phyloP scores from a whole-genome alignment of 2,329 filamentous ascomycete genomes.

The Diaporthe ampelina region DNA sequence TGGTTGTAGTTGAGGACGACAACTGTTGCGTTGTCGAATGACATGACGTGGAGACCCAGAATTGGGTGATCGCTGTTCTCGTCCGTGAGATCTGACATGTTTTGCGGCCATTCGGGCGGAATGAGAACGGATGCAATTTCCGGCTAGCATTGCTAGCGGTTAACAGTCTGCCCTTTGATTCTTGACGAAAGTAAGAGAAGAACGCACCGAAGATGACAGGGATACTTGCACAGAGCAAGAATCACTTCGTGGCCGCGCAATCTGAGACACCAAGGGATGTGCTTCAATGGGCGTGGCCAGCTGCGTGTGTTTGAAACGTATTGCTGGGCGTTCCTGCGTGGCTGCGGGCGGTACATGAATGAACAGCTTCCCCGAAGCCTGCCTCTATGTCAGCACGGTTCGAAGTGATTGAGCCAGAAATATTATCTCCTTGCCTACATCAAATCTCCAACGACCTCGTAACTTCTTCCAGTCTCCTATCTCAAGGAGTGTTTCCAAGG shows the following conservation, averaged over 20 bases:
- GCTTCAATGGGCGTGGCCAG: background rate
- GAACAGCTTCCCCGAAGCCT: background rate
- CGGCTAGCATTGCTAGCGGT: background rate
- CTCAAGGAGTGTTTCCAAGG: background rate
- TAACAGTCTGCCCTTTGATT: background rate
- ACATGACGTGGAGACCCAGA: background rate
- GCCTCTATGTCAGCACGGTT: background rate
- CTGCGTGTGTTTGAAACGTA: conserved; percentile 3
- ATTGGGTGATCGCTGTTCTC: background rate
- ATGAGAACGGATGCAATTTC: background rate
- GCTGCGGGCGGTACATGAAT: background rate
- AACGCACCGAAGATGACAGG: conserved; percentile 6
- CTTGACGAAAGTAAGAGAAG: background rate
- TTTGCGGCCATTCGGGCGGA: background rate
- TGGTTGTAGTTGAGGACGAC: no score
- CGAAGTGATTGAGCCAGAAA: background rate
- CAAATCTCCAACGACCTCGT: background rate
- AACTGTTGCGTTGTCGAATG: background rate
- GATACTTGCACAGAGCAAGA: background rate
- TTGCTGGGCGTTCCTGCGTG: background rate
- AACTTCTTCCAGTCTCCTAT: background rate
- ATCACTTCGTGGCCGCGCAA: background rate
- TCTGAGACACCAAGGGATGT: conserved; percentile 3
- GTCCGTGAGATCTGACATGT: background rate
- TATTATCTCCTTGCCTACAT: background rate